These are phyloP conservation scores for Boeremia lycopersici DNA, from an alignment of 2,329 filamentous ascomycete species.

Conservation along the genomic window DNA sequence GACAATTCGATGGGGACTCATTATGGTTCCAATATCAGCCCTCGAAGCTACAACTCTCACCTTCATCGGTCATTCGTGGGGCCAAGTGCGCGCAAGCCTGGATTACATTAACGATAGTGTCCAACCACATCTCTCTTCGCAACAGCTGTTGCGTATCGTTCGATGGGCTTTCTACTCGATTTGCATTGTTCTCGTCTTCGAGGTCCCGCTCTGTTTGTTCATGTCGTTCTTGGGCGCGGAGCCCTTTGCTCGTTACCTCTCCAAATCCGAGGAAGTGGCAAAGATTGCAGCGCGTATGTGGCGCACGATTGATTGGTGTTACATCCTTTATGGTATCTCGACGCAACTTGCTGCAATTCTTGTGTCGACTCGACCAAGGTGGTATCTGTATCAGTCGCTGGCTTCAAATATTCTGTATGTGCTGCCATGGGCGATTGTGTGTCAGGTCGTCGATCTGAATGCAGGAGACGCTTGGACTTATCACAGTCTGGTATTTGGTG, in stretches of 20 bases:
- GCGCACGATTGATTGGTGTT: constrained; percentile 62
- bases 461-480: constrained; percentile 68
- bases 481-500: constrained; percentile 70
- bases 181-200: constrained; percentile 60
- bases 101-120: constrained; percentile 27
- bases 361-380: constrained; percentile 66
- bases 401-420: constrained; percentile 71
- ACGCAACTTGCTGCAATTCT: constrained; percentile 70
- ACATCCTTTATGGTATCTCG: constrained; percentile 70
- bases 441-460: constrained; percentile 51
- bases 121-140: constrained; percentile 26
- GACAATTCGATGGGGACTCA: constrained; percentile 74
- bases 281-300: constrained; percentile 70
- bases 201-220: constrained; percentile 67
- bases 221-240: constrained; percentile 65
- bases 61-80: constrained; percentile 73
- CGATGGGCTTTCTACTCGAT: constrained; percentile 62
- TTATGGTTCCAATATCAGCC: constrained; percentile 74
- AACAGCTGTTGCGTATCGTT: constrained; percentile 50
- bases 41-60: constrained; percentile 69
- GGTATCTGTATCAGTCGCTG: constrained; percentile 72
- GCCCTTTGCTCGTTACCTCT: constrained; percentile 68
- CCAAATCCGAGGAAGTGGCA: constrained; percentile 62
- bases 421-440: constrained; percentile 71
- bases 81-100: constrained; percentile 52